Base-by-base conservation (phyloP, 1,284 basidiomycete genomes). In the Garcileccinum viscosum region DNA sequence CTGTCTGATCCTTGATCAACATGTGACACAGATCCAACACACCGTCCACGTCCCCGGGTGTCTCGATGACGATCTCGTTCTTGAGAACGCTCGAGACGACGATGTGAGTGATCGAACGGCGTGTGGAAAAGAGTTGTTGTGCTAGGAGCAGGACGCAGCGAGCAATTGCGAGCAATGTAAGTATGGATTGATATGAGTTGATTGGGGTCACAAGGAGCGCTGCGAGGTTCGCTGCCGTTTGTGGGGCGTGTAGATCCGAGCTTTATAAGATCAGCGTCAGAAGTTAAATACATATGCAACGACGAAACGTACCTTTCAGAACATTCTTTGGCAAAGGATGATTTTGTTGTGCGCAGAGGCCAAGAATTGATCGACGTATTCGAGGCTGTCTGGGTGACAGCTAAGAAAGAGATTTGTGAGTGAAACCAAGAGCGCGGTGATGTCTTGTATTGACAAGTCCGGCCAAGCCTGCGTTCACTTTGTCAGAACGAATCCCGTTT, bases 341-440 rank as follows among this genome's bases (percentile, higher is more conserved):
- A 95, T 89, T 81, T 98, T 98, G 56, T 89, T 87, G 8, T 90
- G 89, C 1, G 95, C 94, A 77, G 96, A 98, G 2, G 89, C 90
- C 66, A 98, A 86, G 17, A 98, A 91, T 81, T 98, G 96, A 76
- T 98, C 95, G 47, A 98, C 95, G 76, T 98, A 98, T 84, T 97
- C 95, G 64, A 98, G 86, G 70, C 94, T 87, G 78, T 98, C 96
- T 5, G 97, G 96, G 80, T 98, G 98, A 80, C 96, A 98, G 81
- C 94, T 96, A 44, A 98, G 84, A 1, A 95, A 96, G 15, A 98
- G 87, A 80, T 98, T 98, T 53, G 94, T 94, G 47, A 98, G 84
- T 1, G 97, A 98, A 8, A 98, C 96, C 67, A 97, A 86, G 22
- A 98, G 89, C 0, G 96, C 96, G 0, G 96, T 98, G 77, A 97